These are phyloP conservation scores for Plasmodium relictum DNA, from an alignment of 169 alveolate genomes.

Conservation along the genomic window DNA sequence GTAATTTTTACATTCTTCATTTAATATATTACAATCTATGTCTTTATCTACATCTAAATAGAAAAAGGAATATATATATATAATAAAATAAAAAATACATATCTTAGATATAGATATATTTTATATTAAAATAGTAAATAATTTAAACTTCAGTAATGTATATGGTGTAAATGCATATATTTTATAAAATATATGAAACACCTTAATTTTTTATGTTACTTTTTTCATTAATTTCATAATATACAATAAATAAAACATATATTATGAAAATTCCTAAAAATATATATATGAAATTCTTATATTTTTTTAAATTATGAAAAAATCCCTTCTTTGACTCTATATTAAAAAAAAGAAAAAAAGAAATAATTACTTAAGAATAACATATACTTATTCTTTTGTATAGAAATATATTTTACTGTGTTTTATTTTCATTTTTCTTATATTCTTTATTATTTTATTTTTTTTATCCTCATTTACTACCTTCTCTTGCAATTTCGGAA, in stretches of 20 bases:
- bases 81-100: background rate
- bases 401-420: background rate
- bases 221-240: slow-evolving; percentile 23
- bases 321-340: slow-evolving; percentile 3
- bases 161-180: no score
- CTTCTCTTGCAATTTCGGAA: background rate
- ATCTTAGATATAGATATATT: background rate
- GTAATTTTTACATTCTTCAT: slow-evolving; percentile 32
- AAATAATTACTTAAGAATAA: background rate
- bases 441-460: background rate
- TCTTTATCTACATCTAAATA: slow-evolving; percentile 28
- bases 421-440: background rate
- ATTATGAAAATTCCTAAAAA: slow-evolving; percentile 6
- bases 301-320: slow-evolving; percentile 4
- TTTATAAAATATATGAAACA: no score
- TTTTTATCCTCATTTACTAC: background rate
- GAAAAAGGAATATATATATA: background rate
- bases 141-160: no score
- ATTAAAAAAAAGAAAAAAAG: background rate
- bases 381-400: background rate
- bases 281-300: slow-evolving; percentile 31
- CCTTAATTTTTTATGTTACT: background rate
- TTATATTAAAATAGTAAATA: background rate
- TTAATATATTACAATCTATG: slow-evolving; percentile 38
- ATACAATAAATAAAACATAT: slow-evolving; percentile 17